These are phyloP conservation scores for Cytospora paraplurivora DNA, from an alignment of 2,329 filamentous ascomycete genomes.

Conservation along the genomic window DNA sequence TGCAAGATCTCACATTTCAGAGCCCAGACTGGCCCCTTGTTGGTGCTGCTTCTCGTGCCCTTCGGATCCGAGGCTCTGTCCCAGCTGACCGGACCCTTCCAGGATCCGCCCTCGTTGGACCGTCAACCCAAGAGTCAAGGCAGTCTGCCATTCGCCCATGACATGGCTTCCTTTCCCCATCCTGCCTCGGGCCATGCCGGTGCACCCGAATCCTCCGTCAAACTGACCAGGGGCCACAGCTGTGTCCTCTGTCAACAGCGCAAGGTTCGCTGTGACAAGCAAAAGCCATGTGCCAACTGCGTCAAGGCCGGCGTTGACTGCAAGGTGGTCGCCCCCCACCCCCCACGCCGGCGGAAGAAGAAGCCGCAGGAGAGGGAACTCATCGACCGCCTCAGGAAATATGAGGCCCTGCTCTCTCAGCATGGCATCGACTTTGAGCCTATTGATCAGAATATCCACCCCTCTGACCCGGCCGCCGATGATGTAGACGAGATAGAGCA, in stretches of 20 bases:
- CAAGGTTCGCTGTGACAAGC: slow-evolving; percentile 75
- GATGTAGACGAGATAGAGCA: slow-evolving; percentile 60
- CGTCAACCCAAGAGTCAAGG: slow-evolving; percentile 9
- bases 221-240: slow-evolving; percentile 61
- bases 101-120: slow-evolving; percentile 14
- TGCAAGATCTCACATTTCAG: slow-evolving; percentile 15
- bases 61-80: slow-evolving; percentile 29
- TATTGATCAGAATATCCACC: slow-evolving; percentile 55
- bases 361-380: slow-evolving; percentile 71
- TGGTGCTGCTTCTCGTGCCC: slow-evolving; percentile 6
- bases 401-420: slow-evolving; percentile 66
- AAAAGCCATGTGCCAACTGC: slow-evolving; percentile 71
- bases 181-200: slow-evolving; percentile 32
- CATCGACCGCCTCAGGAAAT: slow-evolving; percentile 67
- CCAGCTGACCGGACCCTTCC: slow-evolving; percentile 21
- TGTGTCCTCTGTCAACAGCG: slow-evolving; percentile 77
- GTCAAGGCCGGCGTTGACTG: slow-evolving; percentile 64
- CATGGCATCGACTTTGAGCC: slow-evolving; percentile 71
- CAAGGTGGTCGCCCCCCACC: slow-evolving; percentile 57
- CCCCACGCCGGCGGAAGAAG: slow-evolving; percentile 61
- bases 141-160: slow-evolving; percentile 14
- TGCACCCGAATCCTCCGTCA: slow-evolving; percentile 46
- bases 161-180: slow-evolving; percentile 32
- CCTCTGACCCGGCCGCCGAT: slow-evolving; percentile 45
- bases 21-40: slow-evolving; percentile 11